A percentile compares a stretch with the other conserved stretches of the same genome.
Conservation (phyloP, 2,329 filamentous ascomycete species). For the Fusarium sp. region DNA sequence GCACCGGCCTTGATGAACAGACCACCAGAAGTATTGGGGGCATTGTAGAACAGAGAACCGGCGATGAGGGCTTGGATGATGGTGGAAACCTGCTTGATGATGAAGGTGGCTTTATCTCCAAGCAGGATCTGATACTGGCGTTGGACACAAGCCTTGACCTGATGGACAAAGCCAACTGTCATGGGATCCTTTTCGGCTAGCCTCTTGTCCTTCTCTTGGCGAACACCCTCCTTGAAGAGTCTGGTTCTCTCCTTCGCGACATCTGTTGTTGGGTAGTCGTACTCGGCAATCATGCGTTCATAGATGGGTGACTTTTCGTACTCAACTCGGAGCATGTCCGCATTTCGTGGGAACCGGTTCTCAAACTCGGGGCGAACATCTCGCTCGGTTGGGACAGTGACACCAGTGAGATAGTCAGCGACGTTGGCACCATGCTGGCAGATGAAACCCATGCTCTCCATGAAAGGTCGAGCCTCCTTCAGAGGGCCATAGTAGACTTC, state of each 20-base stretch:
- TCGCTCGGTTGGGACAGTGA: constrained; percentile 76
- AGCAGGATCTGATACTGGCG: constrained; percentile 75
- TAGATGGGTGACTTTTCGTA: constrained; percentile 67
- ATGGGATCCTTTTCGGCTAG: constrained; percentile 66
- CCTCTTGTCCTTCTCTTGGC: constrained; percentile 65
- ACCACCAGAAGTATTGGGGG: constrained; percentile 66
- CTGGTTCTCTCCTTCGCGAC: constrained; percentile 61
- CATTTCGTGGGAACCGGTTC: constrained; percentile 58
- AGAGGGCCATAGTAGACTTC: constrained; percentile 74
- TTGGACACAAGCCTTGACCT: constrained; percentile 66
- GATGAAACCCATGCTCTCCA: constrained; percentile 73
- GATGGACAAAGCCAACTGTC: constrained; percentile 64
- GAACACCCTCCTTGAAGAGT: constrained; percentile 65
- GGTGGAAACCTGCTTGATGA: constrained; percentile 71
- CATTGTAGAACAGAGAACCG: constrained; percentile 76
- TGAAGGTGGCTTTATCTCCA: constrained; percentile 72
- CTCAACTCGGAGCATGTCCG: constrained; percentile 55
- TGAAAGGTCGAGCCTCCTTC: constrained; percentile 69
- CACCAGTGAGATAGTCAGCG: constrained; percentile 74
- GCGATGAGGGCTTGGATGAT: constrained; percentile 70
- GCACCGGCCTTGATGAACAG: constrained; percentile 74
- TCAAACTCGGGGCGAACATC: constrained; percentile 62
- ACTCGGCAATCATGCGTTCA: constrained; percentile 64
- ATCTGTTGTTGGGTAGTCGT: constrained; percentile 65
- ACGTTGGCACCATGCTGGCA: constrained; percentile 72